These are phyloP conservation scores for Eutrema yunnanense DNA, from an alignment of 345 rosid genomes.

Conservation along the genomic window DNA sequence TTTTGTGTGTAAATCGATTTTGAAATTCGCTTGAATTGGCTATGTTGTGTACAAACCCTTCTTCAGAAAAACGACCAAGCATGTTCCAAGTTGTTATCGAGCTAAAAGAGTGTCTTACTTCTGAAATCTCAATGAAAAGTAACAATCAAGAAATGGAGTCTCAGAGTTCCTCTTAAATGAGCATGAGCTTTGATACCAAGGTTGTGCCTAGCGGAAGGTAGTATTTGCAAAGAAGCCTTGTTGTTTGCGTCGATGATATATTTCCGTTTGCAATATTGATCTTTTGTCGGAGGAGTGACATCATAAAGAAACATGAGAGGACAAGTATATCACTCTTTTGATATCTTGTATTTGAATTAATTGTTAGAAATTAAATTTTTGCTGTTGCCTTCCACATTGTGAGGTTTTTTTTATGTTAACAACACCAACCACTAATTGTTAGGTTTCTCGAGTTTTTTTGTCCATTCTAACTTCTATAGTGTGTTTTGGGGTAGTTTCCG, in stretches of 20 bases:
- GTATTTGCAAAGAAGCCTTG: background rate
- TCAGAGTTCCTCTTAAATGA: background rate
- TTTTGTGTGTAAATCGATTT: too few species aligned
- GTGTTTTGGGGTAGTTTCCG: too few species aligned
- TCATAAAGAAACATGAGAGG: background rate
- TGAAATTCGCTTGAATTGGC: too few species aligned
- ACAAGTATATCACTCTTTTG: background rate
- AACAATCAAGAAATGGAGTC: background rate
- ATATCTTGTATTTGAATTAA: background rate
- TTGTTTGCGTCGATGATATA: background rate
- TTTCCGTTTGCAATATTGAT: background rate
- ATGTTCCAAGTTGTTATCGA: conserved; percentile 33
- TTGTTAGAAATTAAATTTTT: background rate
- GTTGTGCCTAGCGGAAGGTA: background rate
- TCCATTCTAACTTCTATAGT: too few species aligned
- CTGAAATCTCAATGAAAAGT: background rate
- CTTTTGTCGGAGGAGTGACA: background rate
- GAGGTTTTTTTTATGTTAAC: too few species aligned
- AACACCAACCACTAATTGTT: too few species aligned
- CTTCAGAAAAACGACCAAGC: conserved; percentile 25
- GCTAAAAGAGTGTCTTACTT: conserved; percentile 23
- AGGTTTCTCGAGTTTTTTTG: too few species aligned
- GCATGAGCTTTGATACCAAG: background rate
- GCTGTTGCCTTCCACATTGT: background rate
- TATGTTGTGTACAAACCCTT: conserved; percentile 25